phyloP scores from a whole-genome alignment of 2,329 filamentous ascomycete species.

The Atkinsonella hypoxylon region DNA sequence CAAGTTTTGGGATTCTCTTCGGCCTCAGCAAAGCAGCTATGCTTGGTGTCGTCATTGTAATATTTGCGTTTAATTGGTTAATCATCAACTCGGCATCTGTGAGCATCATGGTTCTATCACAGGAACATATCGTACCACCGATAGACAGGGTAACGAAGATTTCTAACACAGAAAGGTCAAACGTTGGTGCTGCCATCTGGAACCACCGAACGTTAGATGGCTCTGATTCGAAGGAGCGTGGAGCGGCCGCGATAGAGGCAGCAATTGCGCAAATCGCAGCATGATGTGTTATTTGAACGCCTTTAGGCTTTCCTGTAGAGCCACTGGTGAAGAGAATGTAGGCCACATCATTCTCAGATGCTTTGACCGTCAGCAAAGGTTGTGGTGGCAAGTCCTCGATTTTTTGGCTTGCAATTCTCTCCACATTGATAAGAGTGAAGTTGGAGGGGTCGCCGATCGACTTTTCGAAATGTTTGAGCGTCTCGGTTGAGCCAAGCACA shows the following conservation, averaged over 20 bases:
- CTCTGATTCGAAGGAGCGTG: background rate
- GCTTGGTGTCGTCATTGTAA: constrained; percentile 27
- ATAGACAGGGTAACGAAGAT: constrained; percentile 68
- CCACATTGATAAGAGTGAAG: background rate
- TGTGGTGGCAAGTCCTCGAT: background rate
- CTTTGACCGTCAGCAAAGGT: background rate
- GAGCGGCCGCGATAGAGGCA: background rate
- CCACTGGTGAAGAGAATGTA: constrained; percentile 1
- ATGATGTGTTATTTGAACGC: background rate
- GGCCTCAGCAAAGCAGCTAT: constrained; percentile 22
- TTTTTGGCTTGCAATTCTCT: background rate
- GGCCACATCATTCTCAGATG: background rate
- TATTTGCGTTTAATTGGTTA: constrained; percentile 20
- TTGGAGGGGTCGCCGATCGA: background rate
- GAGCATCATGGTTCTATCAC: constrained; percentile 16
- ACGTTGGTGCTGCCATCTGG: constrained; percentile 30
- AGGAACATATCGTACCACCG: constrained; percentile 24
- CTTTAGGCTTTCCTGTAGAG: constrained; percentile 3
- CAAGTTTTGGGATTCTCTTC: constrained; percentile 10
- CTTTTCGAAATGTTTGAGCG: background rate
- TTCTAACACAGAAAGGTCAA: constrained; percentile 73
- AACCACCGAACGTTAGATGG: constrained; percentile 20
- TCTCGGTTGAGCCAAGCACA: background rate
- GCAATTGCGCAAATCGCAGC: background rate
- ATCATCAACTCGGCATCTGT: constrained; percentile 12